These are phyloP conservation scores for Penicillium desertorum DNA, from an alignment of 495 filamentous ascomycete species.

Conservation along the genomic window DNA sequence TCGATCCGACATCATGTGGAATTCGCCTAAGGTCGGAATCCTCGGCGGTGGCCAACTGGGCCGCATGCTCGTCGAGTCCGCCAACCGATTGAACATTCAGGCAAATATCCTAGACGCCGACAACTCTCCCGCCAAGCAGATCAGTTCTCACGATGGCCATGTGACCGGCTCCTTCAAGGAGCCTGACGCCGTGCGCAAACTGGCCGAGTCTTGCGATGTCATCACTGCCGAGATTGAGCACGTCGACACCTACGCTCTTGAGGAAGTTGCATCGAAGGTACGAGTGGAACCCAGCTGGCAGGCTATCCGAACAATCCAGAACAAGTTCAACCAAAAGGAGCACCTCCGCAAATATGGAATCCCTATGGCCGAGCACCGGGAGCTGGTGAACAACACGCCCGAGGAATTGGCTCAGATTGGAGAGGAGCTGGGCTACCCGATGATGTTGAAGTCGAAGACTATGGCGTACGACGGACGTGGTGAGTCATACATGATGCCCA, in stretches of 20 bases:
- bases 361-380: slow-evolving; percentile 66
- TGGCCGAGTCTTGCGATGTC: slow-evolving; percentile 77
- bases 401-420: slow-evolving; percentile 64
- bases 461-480: slow-evolving; percentile 91
- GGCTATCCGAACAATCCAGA: slow-evolving; percentile 89
- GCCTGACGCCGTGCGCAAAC: slow-evolving; percentile 66
- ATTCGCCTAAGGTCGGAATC: slow-evolving; percentile 59
- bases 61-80: slow-evolving; percentile 92
- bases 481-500: slow-evolving; percentile 20
- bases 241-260: slow-evolving; percentile 87
- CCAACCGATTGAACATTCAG: slow-evolving; percentile 80
- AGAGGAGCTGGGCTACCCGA: slow-evolving; percentile 71
- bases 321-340: slow-evolving; percentile 92
- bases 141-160: slow-evolving; percentile 71
- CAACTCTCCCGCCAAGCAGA: slow-evolving; percentile 85
- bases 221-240: slow-evolving; percentile 98
- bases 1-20: slow-evolving; percentile 41
- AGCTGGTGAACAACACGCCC: slow-evolving; percentile 52
- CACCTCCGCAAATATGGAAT: slow-evolving; percentile 67
- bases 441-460: slow-evolving; percentile 93
- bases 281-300: slow-evolving; percentile 83
- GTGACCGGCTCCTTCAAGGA: slow-evolving; percentile 86
- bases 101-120: slow-evolving; percentile 77
- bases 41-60: slow-evolving; percentile 83
- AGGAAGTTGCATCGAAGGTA: slow-evolving; percentile 68